phyloP scores from a whole-genome alignment of 2,329 filamentous ascomycete genomes.

The Penicillium sp. region DNA sequence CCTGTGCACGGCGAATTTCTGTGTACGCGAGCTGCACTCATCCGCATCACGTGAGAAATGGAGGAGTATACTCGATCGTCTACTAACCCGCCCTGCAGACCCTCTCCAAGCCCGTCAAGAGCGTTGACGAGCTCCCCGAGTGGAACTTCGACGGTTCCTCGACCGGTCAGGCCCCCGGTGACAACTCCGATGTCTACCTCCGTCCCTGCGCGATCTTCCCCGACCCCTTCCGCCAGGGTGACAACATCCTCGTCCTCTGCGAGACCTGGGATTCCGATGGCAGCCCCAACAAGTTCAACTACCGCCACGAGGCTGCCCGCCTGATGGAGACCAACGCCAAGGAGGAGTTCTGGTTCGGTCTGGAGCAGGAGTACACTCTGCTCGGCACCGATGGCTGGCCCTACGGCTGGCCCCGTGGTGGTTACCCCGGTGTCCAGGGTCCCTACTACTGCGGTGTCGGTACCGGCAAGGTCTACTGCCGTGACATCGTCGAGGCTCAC shows the following conservation, averaged over 20 bases:
- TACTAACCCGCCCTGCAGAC: constrained; percentile 48
- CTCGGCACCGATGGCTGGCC: constrained; percentile 82
- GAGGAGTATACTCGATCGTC: constrained; percentile 3
- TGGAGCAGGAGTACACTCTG: constrained; percentile 96
- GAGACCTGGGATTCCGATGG: constrained; percentile 95
- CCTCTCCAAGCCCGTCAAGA: constrained; percentile 54
- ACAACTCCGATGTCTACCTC: constrained; percentile 97
- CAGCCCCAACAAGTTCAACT: constrained; percentile 97
- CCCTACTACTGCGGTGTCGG: constrained; percentile 99
- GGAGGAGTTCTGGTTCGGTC: constrained; percentile 92
- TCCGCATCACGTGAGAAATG: constrained; percentile 26
- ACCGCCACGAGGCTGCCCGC: constrained; percentile 83
- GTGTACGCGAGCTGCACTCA: constrained; percentile 25
- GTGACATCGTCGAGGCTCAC: constrained; percentile 94
- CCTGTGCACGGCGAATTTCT: constrained; percentile 24
- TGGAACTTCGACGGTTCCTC: constrained; percentile 88
- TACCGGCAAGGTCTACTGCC: constrained; percentile 93
- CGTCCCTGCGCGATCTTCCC: constrained; percentile 83
- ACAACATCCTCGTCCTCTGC: constrained; percentile 90
- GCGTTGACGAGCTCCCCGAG: constrained; percentile 64
- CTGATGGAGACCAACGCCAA: constrained; percentile 82
- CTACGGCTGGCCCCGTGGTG: constrained; percentile 84
- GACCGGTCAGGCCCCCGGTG: constrained; percentile 83
- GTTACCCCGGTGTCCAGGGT: constrained; percentile 87
- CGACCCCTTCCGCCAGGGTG: constrained; percentile 81